These are phyloP conservation scores for Saturnispora sanitii DNA, from an alignment of 805 yeast genomes.

Conservation along the genomic window DNA sequence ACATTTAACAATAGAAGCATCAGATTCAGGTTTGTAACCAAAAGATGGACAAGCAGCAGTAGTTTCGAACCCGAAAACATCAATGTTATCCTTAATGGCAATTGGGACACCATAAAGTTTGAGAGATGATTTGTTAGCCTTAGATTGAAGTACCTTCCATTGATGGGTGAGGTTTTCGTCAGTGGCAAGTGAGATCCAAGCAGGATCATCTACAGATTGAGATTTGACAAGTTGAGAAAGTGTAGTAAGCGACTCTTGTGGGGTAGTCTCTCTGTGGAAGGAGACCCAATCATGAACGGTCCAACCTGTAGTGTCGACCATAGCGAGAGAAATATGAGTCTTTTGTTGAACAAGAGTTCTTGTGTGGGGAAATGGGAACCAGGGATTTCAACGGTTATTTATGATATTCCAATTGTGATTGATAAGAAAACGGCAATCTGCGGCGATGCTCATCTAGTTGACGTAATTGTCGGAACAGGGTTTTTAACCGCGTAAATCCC, in stretches of 20 bases:
- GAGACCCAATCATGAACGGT: constrained; percentile 68
- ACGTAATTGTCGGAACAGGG: constrained; percentile 4
- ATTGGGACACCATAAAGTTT: constrained; percentile 91
- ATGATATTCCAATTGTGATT: not conserved
- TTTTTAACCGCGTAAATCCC: too few species aligned
- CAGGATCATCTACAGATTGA: constrained; percentile 53
- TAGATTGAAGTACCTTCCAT: constrained; percentile 65
- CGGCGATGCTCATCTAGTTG: constrained; percentile 4
- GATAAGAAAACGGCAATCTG: constrained; percentile 6
- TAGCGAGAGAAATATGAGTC: not conserved
- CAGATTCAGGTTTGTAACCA: constrained; percentile 55
- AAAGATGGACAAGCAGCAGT: constrained; percentile 95
- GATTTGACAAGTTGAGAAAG: constrained; percentile 38
- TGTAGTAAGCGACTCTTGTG: constrained; percentile 46
- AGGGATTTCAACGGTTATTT: not conserved
- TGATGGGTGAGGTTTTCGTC: constrained; percentile 58
- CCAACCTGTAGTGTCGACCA: constrained; percentile 51
- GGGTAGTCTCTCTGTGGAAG: constrained; percentile 54
- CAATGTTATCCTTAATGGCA: constrained; percentile 92
- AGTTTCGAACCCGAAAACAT: constrained; percentile 69
- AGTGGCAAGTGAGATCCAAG: constrained; percentile 81
- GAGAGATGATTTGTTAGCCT: constrained; percentile 39
- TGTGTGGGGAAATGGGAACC: too few species aligned
- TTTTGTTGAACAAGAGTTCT: not conserved
- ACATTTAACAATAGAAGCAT: constrained; percentile 66